These are phyloP conservation scores for Gastrolobium villosum DNA, from an alignment of 306 rosid genomes.

Conservation along the genomic window DNA sequence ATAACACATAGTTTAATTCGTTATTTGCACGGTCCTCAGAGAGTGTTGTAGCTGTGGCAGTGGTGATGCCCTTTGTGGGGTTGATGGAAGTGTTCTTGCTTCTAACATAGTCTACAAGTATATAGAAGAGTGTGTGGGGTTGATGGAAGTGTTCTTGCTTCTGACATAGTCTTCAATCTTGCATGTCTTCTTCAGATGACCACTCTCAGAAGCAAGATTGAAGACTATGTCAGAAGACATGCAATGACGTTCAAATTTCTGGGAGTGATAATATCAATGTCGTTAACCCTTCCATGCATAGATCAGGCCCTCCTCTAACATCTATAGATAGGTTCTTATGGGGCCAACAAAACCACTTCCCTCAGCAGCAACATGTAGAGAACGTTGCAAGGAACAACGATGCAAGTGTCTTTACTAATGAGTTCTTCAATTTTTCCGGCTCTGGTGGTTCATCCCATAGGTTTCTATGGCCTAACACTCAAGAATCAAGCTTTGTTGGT, in stretches of 20 bases:
- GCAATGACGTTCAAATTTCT: conserved; percentile 32
- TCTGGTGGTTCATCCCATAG: conserved; percentile 42
- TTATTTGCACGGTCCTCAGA: no score
- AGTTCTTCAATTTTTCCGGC: conserved; percentile 18
- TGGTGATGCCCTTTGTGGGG: no score
- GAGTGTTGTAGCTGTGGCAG: no score
- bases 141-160: no score
- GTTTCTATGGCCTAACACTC: conserved; percentile 8
- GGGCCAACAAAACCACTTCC: conserved; percentile 39
- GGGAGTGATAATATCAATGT: conserved; percentile 12
- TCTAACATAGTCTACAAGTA: no score
- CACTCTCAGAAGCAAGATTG: no score
- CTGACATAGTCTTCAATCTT: no score
- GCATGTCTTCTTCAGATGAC: no score
- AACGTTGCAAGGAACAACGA: conserved; percentile 29
- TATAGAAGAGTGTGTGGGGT: no score
- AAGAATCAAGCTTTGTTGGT: conserved; percentile 38
- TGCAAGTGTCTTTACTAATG: conserved; percentile 10
- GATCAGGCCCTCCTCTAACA: conserved; percentile 55
- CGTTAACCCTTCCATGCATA: conserved; percentile 6
- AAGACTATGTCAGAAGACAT: no score
- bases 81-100: no score
- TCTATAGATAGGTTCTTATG: conserved; percentile 64
- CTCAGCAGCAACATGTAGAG: background rate
- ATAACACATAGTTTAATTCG: no score